Base-by-base conservation (phyloP, 345 rosid species). In the Moringa oleifera region DNA sequence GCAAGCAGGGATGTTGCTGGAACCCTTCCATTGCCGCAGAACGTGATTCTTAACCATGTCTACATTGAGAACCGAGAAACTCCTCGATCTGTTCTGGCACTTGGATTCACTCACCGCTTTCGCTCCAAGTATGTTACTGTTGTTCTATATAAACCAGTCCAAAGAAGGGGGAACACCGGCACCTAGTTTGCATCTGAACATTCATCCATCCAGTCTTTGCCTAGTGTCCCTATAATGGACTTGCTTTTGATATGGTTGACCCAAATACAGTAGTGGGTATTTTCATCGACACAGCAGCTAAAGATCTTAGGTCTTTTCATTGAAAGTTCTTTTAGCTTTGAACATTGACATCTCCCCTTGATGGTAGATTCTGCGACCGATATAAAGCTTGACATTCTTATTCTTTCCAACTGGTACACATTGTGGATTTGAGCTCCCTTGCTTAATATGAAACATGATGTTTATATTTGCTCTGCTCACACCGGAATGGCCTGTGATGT, bases 51-150 rank as follows among this genome's bases (percentile, higher is more conserved):
- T 67, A 95, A 95, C 79, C 99, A 95, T 54, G 91, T 95, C 16
- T 95, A 85, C 66, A 95, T 95, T 18, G 96, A 95, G 68, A 89
- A 87, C 71, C 70, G 89, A 64, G 95, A 87, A 31, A 62, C 88
- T 25, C 96, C 97, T 23, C 84, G 95, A 47, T 85, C 99, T 0
- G 89, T 89, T 36, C 96, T 91, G 63, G 96, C 95, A 11, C 90
- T 95, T 12, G 99, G 99, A 28, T 84, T 87, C 79, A 82, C 96
- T 57, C 99, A 95, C 63, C 90, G 97, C 58, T 95, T 89, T 75
- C 80, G 71, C 59, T 73, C 99, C 37, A 91, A 91, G 77, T 95
- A 66, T 64, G 99, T 95, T 37, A 91, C 95, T 49, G 94, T 91
- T 22, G 96, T 95, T 73, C 80, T 95, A 61, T 95, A 95, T 83